Evolutionary conservation across 352 stramenopile genomes (phyloP).

Genomic region (Pythium apleroticum): DNA sequence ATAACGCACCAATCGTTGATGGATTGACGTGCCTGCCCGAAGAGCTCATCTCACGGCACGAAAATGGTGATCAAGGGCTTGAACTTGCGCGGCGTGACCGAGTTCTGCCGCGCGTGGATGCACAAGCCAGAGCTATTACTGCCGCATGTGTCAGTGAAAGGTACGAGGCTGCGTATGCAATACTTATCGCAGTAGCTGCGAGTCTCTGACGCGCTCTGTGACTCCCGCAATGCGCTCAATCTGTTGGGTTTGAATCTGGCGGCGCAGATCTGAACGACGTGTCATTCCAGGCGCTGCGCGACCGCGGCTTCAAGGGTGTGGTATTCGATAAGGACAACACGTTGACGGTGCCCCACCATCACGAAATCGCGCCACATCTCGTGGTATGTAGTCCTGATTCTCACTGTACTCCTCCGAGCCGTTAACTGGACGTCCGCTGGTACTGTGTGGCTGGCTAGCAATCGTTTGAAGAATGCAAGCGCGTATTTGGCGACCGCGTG

Average conservation of each 20-base stretch:
- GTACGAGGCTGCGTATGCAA: constrained; percentile 26
- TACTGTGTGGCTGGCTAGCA: constrained; percentile 25
- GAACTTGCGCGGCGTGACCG: constrained; percentile 73
- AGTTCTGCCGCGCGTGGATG: constrained; percentile 79
- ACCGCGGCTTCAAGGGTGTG: constrained; percentile 89
- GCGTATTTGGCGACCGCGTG: constrained; percentile 90
- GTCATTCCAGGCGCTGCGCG: constrained; percentile 70
- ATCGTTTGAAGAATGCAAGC: constrained; percentile 71
- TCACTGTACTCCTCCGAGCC: background rate
- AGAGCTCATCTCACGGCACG: constrained; percentile 13
- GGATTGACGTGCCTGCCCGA: background rate
- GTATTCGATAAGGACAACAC: constrained; percentile 99
- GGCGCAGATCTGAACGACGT: constrained; percentile 76
- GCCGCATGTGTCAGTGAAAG: constrained; percentile 80
- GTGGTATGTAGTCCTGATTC: background rate
- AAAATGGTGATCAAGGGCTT: constrained; percentile 58
- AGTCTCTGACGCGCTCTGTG: constrained; percentile 5
- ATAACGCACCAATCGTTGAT: constrained; percentile 16
- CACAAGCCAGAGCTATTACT: constrained; percentile 73
- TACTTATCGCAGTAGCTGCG: background rate
- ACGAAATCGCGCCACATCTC: constrained; percentile 78
- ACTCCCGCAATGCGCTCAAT: constrained; percentile 6
- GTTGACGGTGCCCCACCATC: constrained; percentile 90
- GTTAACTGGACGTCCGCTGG: background rate
- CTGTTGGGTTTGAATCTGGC: background rate